A percentile compares a stretch with the other conserved stretches of the same genome.
Evolutionary conservation across 2,329 filamentous ascomycete genomes (phyloP).

Genomic region (Pyrenophora tritici-repentis): DNA sequence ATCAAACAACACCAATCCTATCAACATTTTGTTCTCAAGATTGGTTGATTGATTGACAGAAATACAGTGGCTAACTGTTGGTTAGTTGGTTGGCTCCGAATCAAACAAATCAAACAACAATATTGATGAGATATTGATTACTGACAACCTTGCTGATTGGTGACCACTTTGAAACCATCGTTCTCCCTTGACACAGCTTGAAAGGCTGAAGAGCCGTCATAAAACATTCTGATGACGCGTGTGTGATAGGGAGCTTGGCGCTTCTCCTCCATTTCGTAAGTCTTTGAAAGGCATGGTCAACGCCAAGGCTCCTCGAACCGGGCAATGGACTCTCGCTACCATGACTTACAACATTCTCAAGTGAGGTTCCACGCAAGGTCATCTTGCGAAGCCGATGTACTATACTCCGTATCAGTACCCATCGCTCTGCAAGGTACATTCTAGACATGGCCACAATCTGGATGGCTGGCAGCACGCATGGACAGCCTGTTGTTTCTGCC

Average conservation of each 20-base stretch:
- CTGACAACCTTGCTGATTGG: too few species aligned
- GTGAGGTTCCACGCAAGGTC: background rate
- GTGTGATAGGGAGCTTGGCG: slow-evolving; percentile 26
- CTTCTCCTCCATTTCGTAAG: slow-evolving; percentile 31
- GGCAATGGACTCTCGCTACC: slow-evolving; percentile 15
- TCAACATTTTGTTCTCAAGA: too few species aligned
- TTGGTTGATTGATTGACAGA: too few species aligned
- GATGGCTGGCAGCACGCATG: slow-evolving; percentile 34
- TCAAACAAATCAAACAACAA: too few species aligned
- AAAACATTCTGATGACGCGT: slow-evolving; percentile 18
- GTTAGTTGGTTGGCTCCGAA: too few species aligned
- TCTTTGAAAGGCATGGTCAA: slow-evolving; percentile 18
- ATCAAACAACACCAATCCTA: too few species aligned
- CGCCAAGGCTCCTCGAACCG: slow-evolving; percentile 28
- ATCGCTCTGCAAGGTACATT: slow-evolving; percentile 46
- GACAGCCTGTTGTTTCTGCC: slow-evolving; percentile 9
- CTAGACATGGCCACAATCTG: slow-evolving; percentile 34
- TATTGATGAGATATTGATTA: too few species aligned
- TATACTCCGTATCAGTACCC: slow-evolving; percentile 33
- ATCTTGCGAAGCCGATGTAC: slow-evolving; percentile 5
- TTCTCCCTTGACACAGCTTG: too few species aligned
- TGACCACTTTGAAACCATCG: too few species aligned
- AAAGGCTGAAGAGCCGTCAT: background rate
- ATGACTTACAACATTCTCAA: slow-evolving; percentile 36
- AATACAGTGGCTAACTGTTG: too few species aligned